Evolutionary conservation across 177 flowering plant species (phyloP), one percentile per base, ranked within the genome.

Genomic region (Vitis hybrid): DNA sequence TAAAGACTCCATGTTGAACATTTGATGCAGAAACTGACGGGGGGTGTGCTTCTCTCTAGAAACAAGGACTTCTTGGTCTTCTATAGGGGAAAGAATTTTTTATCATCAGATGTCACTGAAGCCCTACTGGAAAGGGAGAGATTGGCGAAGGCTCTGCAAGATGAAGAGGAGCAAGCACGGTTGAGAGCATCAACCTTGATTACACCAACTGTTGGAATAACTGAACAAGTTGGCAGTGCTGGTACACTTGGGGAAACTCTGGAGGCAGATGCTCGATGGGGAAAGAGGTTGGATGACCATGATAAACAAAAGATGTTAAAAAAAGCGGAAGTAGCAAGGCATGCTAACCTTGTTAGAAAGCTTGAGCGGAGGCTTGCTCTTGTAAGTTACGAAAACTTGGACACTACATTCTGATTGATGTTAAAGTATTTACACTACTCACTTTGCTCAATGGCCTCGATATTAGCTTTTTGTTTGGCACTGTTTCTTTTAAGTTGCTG

Each of bases 51-150:
- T 71, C 87, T 95, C 55, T 84, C 95, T 4, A 85, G 93, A 80
- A 90, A 93, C 88, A 93, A 88, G 81, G 93, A 95, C 75, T 93
- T 81, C 78, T 75, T 95, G 66, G 97, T 93, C 48, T 92, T 90
- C 79, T 93, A 90, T 69, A 80, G 99, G 72, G 99, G 98, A 57
- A 95, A 93, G 75, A 71, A 88, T 76, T 95, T 95, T 79, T 78
- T 95, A 72, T 84, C 99, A 5, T 79, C 86, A 20, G 95, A 86
- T 12, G 90, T 93, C 59, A 79, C 98, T 29, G 85, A 91, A 72
- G 94, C 87, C 20, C 80, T 95, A 59, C 67, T 87, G 64, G 98
- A 95, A 68, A 86, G 89, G 79, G 96, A 95, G 68, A 91, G 86
- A 68, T 67, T 89, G 76, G 93, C 90, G n/a, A 88, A 83, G 74